Percentiles rank a stretch among this genome's conserved stretches.
Evolutionary conservation across 257 asterid species (phyloP).

Genomic region (Leonotis leonurus): DNA sequence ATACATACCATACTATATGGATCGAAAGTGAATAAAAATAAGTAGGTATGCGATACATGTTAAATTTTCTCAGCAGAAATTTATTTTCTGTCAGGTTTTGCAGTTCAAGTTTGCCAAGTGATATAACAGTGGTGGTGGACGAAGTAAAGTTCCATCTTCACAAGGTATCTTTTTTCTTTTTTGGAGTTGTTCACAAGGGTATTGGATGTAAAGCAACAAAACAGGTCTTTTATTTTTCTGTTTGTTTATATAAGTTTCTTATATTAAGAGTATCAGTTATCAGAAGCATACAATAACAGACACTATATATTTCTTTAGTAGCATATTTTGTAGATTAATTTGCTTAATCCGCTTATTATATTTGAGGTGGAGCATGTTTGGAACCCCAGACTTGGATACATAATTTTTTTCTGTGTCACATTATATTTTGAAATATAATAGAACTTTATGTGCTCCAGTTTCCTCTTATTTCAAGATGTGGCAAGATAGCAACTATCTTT

Average conservation of each 20-base stretch:
- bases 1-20: not conserved
- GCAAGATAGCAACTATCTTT: constrained; percentile 53
- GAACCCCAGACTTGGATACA: not conserved
- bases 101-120: constrained; percentile 66
- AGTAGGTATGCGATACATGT: too few species aligned
- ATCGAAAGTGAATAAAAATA: not conserved
- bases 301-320: too few species aligned
- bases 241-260: too few species aligned
- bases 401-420: constrained; percentile 8
- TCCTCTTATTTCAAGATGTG: constrained; percentile 85
- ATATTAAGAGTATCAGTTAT: too few species aligned
- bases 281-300: too few species aligned
- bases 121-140: constrained; percentile 64
- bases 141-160: constrained; percentile 76
- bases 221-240: too few species aligned
- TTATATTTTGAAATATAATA: constrained; percentile 21
- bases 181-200: not conserved
- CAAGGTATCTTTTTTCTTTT: constrained; percentile 54
- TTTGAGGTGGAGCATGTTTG: constrained; percentile 7
- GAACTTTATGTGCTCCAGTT: constrained; percentile 45
- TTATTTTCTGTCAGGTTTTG: constrained; percentile 53
- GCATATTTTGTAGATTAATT: too few species aligned
- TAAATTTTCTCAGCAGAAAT: constrained; percentile 2
- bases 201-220: not conserved
- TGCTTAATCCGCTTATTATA: too few species aligned